Base-by-base conservation (phyloP, 768 basidiomycete species). In the Kwoniella sp. region DNA sequence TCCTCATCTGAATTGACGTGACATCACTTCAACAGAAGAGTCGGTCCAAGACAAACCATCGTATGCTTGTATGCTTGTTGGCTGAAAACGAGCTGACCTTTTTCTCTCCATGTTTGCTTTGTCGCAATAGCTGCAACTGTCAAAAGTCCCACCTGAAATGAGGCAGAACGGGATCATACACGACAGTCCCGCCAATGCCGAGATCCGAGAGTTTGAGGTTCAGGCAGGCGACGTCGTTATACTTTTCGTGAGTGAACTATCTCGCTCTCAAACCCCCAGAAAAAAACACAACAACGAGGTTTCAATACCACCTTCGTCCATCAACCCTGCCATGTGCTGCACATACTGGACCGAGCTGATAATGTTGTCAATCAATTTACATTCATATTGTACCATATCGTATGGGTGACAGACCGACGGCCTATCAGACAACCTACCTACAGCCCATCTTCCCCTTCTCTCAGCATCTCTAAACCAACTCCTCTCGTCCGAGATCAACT, bases 371-470 rank as follows among this genome's bases (percentile, higher is more conserved):
- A 26, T 49, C 24, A 19, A 24, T 55, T 6, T n/a, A n/a, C n/a
- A n/a, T n/a, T n/a, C n/a, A n/a, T n/a, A n/a, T n/a, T n/a, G n/a
- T n/a, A n/a, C n/a, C n/a, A n/a, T n/a, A n/a, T 17, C 53, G 19
- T 46, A 19, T 24, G n/a, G 27, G 40, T 44, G 10, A 2, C 64
- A 79, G 77, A 80, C 80, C 46, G 80, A 81, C 59, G 80, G 80
- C 4, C 60, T 81, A 29, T 70, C 68, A 36, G 80, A 81, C 54
- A 81, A 81, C 60, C 66, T 81, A 15, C 78, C 77, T 53, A 33
- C 59, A 5, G 21, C 67, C 0, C 77, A 79, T 36, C 63, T 78
- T 21, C 66, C 76, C 2, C 60, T 66, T n/a, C 70, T 79, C 21
- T 62, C 70, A 1, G 53, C 67, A 30, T 66, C 67, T 15, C 65